Evolutionary conservation across 2,329 filamentous ascomycete species (phyloP).

Genomic region (Xylaria arbuscula): DNA sequence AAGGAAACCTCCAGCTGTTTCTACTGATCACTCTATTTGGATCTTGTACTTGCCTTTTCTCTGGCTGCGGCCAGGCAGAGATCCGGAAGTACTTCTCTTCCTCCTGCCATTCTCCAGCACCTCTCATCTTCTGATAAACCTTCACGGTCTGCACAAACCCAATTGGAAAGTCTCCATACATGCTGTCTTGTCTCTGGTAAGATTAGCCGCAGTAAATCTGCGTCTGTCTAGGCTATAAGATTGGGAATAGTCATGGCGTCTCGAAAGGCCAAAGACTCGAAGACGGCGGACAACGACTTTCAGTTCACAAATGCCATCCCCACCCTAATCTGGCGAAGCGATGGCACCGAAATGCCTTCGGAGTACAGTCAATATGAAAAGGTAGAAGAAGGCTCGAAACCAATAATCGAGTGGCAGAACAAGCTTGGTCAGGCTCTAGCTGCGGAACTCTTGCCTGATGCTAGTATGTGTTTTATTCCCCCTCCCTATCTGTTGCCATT

Average conservation of each 20-base stretch:
- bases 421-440: slow-evolving; percentile 40
- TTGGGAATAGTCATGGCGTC: slow-evolving; percentile 27
- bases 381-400: slow-evolving; percentile 33
- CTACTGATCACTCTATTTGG: not conserved
- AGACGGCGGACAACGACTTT: slow-evolving; percentile 30
- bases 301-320: slow-evolving; percentile 24
- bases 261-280: slow-evolving; percentile 32
- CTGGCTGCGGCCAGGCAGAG: not conserved
- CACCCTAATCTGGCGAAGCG: slow-evolving; percentile 34
- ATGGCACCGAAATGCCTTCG: slow-evolving; percentile 35
- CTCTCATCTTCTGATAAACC: not conserved
- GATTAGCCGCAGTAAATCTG: not conserved
- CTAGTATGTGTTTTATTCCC: slow-evolving; percentile 23
- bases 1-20: not conserved
- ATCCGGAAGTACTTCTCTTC: not conserved
- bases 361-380: slow-evolving; percentile 37
- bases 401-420: slow-evolving; percentile 39
- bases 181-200: not conserved
- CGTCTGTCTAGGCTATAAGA: not conserved
- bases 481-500: slow-evolving; percentile 2
- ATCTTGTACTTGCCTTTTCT: not conserved
- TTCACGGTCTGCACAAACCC: not conserved
- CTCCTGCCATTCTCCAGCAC: not conserved
- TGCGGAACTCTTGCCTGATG: slow-evolving; percentile 35
- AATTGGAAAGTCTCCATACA: not conserved